These are phyloP conservation scores for Gossypium australe DNA, from an alignment of 345 rosid species.

Conservation along the genomic window DNA sequence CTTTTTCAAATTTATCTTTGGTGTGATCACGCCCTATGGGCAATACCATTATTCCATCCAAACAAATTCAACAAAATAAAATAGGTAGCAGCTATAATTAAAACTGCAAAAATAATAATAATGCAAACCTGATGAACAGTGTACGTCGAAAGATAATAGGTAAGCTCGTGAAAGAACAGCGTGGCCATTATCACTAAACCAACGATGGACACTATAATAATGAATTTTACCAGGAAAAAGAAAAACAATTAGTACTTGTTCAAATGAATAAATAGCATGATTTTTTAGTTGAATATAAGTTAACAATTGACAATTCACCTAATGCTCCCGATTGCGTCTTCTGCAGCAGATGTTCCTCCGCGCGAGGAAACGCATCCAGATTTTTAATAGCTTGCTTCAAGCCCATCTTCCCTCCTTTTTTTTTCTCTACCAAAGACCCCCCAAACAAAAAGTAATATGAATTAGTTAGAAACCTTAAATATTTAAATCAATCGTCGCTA, in stretches of 20 bases:
- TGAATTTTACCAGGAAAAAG: background rate
- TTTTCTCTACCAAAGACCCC: background rate
- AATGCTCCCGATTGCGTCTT: conserved; percentile 98
- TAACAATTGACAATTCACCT: conserved; percentile 30
- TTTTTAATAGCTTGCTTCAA: conserved; percentile 76
- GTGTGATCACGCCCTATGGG: background rate
- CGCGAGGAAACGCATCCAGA: conserved; percentile 92
- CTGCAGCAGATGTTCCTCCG: conserved; percentile 91
- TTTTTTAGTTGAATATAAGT: background rate
- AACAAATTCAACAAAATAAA: background rate
- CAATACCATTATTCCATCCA: background rate
- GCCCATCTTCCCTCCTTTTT: conserved; percentile 44
- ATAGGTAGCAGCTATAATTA: background rate
- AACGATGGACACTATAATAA: conserved; percentile 66
- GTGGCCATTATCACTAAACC: conserved; percentile 80
- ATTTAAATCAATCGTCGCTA: background rate
- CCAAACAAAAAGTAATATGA: background rate
- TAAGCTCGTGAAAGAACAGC: conserved; percentile 85
- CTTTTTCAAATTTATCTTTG: background rate
- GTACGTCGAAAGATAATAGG: conserved; percentile 71
- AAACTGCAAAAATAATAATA: background rate
- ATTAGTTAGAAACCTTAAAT: background rate
- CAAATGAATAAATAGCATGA: background rate
- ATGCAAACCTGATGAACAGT: conserved; percentile 81
- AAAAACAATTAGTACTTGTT: background rate